These are phyloP conservation scores for Coprinopsis cinerea DNA, from an alignment of 768 basidiomycete genomes.

Conservation along the genomic window DNA sequence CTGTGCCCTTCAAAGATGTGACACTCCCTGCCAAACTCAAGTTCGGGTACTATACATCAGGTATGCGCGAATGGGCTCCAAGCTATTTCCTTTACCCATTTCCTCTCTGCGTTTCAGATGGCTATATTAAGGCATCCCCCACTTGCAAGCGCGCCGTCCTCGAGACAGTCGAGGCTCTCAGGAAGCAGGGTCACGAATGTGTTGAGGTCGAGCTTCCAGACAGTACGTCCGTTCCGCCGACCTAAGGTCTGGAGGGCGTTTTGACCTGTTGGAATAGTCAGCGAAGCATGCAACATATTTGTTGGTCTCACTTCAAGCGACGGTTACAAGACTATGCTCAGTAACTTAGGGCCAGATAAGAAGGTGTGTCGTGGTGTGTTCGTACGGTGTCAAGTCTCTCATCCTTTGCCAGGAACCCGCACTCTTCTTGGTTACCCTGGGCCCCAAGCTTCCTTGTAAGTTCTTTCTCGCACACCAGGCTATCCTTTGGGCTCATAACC, in stretches of 20 bases:
- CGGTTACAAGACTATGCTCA: conserved; percentile 66
- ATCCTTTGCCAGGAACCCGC: conserved; percentile 41
- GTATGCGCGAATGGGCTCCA: conserved; percentile 24
- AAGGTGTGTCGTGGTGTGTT: conserved; percentile 31
- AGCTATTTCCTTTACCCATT: not conserved
- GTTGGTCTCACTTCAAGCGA: conserved; percentile 64
- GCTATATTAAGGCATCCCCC: conserved; percentile 60
- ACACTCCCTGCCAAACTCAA: conserved; percentile 50
- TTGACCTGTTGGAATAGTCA: conserved; percentile 18
- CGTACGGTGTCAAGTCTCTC: not conserved
- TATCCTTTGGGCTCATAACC: not conserved
- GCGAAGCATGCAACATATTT: conserved; percentile 56
- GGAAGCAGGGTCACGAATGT: conserved; percentile 72
- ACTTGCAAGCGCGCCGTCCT: conserved; percentile 69
- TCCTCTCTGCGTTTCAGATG: conserved; percentile 40
- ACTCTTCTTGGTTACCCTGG: conserved; percentile 44
- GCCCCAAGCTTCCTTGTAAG: conserved; percentile 44
- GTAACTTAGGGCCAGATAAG: conserved; percentile 61
- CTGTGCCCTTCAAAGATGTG: conserved; percentile 57
- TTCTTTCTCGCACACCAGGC: too few species aligned
- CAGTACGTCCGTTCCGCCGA: conserved; percentile 28
- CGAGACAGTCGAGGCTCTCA: conserved; percentile 63
- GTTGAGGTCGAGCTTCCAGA: conserved; percentile 57
- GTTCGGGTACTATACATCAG: conserved; percentile 70
- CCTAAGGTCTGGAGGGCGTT: too few species aligned